These are phyloP conservation scores for Fusarium keratoplasticum DNA, from an alignment of 2,329 filamentous ascomycete species.

Conservation along the genomic window DNA sequence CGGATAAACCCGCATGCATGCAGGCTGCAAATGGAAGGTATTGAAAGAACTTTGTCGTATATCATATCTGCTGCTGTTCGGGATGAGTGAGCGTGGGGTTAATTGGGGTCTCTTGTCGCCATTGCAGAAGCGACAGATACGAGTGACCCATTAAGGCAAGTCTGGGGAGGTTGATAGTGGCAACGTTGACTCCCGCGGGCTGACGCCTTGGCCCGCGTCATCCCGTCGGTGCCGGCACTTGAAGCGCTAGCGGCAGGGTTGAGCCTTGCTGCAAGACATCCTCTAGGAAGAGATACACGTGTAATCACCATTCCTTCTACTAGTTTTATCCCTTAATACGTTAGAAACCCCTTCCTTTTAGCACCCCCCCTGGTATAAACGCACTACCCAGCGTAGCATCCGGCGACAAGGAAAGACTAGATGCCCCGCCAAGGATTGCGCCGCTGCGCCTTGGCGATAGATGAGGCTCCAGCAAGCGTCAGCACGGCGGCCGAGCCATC, in stretches of 20 bases:
- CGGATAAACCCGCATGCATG: not conserved
- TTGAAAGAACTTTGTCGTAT: not conserved
- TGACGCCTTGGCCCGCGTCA: not conserved
- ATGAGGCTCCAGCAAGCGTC: not conserved
- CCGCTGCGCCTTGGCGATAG: not conserved
- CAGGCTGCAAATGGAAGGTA: not conserved
- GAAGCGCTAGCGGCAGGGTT: not conserved
- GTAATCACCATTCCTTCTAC: not conserved
- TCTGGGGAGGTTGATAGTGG: not conserved
- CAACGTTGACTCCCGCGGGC: not conserved
- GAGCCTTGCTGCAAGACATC: not conserved
- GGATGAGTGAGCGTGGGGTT: not conserved
- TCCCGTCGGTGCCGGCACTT: not conserved
- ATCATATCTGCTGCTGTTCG: not conserved
- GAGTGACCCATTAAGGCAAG: not conserved
- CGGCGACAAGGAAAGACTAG: not conserved
- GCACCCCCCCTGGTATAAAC: not conserved
- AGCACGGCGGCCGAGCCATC: not conserved
- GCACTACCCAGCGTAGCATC: not conserved
- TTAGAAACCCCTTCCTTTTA: not conserved
- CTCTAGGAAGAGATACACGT: not conserved
- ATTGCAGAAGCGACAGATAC: not conserved
- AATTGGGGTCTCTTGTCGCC: not conserved
- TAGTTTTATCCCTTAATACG: not conserved
- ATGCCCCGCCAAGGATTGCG: not conserved